Conservation (phyloP, 208 protist genomes). For the Trichomonas tenax region DNA sequence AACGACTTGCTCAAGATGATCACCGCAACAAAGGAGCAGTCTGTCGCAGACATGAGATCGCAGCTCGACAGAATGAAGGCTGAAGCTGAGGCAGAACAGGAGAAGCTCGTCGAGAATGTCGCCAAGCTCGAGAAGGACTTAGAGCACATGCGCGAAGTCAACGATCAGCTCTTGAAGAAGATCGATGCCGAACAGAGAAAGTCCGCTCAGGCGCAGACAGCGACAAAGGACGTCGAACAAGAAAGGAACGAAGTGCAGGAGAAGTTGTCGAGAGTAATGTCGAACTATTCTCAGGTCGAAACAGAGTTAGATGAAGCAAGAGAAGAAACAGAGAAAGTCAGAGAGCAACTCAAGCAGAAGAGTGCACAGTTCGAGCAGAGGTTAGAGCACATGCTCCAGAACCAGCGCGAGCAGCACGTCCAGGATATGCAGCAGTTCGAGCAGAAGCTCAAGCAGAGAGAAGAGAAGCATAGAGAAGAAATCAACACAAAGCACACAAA, state of each 20-base stretch:
- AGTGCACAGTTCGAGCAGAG: not conserved
- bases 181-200: not conserved
- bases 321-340: not conserved
- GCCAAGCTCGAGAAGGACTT: not conserved
- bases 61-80: not conserved
- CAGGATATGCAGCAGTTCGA: not conserved
- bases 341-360: not conserved
- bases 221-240: not conserved
- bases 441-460: not conserved
- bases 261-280: not conserved
- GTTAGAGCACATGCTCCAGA: not conserved
- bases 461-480: not conserved
- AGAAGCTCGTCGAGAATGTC: not conserved
- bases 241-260: not conserved
- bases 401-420: not conserved
- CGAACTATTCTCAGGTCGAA: not conserved
- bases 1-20: not conserved
- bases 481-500: not conserved
- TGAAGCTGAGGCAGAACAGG: not conserved
- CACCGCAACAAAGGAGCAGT: not conserved
- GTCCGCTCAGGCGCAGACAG: not conserved
- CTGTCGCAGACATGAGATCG: too few relatives aligned
- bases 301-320: not conserved
- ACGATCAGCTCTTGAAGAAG: not conserved
- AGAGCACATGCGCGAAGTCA: not conserved